Conservation (phyloP, 805 yeast genomes). For the Hanseniaspora guilliermondii region DNA sequence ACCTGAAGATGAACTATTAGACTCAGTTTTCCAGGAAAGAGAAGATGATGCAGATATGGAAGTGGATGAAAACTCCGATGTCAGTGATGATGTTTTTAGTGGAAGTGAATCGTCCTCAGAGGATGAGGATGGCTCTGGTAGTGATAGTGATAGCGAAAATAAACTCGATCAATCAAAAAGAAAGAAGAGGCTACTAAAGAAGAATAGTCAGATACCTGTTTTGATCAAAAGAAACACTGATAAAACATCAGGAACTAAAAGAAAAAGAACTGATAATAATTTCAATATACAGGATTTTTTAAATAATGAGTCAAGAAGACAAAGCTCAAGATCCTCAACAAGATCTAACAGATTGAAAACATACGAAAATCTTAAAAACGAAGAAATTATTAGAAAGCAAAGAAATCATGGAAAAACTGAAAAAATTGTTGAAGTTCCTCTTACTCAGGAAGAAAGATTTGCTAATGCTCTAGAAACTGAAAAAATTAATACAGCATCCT, state of each 20-base stretch:
- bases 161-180: conserved; percentile 11
- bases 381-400: conserved; percentile 42
- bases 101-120: conserved; percentile 20
- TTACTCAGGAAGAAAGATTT: conserved; percentile 34
- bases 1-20: conserved; percentile 62
- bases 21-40: conserved; percentile 50
- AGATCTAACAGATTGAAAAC: conserved; percentile 66
- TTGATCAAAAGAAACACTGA: conserved; percentile 28
- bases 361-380: conserved; percentile 54
- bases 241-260: conserved; percentile 19
- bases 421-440: conserved; percentile 31
- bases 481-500: conserved; percentile 54
- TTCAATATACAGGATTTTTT: conserved; percentile 43
- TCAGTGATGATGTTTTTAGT: conserved; percentile 25
- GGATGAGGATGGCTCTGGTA: conserved; percentile 17
- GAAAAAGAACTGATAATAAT: conserved; percentile 21
- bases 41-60: conserved; percentile 36
- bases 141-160: conserved; percentile 15
- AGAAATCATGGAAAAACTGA: background rate
- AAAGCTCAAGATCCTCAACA: conserved; percentile 67
- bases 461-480: conserved; percentile 86
- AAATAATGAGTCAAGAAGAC: conserved; percentile 40
- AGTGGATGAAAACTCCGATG: conserved; percentile 25
- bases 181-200: conserved; percentile 23
- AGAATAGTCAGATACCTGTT: conserved; percentile 5